A percentile compares a stretch with the other conserved stretches of the same genome.
These are phyloP conservation scores for Rhynchosporium agropyri DNA, from an alignment of 2,329 filamentous ascomycete genomes.

Conservation along the genomic window DNA sequence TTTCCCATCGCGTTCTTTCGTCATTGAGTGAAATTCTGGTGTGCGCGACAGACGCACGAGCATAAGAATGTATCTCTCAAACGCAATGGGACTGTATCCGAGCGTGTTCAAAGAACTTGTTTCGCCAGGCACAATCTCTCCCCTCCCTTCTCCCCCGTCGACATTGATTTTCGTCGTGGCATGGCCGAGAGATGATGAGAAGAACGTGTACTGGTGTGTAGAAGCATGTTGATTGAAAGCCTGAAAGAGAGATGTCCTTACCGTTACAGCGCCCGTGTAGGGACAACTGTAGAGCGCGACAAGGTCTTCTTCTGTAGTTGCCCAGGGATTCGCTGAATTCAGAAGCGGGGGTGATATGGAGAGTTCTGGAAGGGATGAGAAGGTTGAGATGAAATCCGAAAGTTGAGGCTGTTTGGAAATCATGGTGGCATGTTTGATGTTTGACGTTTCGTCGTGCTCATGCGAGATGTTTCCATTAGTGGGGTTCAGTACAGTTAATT, in stretches of 20 bases:
- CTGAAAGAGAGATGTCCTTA: conserved; percentile 65
- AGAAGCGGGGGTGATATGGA: conserved; percentile 56
- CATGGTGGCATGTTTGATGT: conserved; percentile 10
- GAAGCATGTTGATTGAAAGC: conserved; percentile 65
- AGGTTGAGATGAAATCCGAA: neutral
- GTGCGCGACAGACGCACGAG: conserved; percentile 50
- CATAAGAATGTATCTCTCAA: conserved; percentile 61
- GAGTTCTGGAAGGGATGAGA: conserved; percentile 6
- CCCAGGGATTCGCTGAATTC: conserved; percentile 78
- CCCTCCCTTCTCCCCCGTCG: conserved; percentile 23
- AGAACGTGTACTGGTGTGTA: conserved; percentile 68
- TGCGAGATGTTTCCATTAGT: conserved; percentile 1
- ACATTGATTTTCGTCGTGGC: conserved; percentile 25
- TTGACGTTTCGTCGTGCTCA: neutral
- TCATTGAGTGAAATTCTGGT: neutral
- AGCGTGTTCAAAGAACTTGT: conserved; percentile 67
- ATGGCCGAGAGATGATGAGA: conserved; percentile 50
- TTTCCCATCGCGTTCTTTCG: conserved; percentile 11
- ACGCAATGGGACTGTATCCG: conserved; percentile 69
- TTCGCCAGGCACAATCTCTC: conserved; percentile 30
- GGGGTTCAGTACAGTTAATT: neutral
- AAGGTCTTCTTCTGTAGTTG: conserved; percentile 66
- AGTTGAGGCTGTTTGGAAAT: neutral
- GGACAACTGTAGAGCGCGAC: conserved; percentile 60
- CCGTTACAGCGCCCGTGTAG: conserved; percentile 73